Conservation (phyloP, 1,284 basidiomycete genomes). For the Austroboletus rostrupii region DNA sequence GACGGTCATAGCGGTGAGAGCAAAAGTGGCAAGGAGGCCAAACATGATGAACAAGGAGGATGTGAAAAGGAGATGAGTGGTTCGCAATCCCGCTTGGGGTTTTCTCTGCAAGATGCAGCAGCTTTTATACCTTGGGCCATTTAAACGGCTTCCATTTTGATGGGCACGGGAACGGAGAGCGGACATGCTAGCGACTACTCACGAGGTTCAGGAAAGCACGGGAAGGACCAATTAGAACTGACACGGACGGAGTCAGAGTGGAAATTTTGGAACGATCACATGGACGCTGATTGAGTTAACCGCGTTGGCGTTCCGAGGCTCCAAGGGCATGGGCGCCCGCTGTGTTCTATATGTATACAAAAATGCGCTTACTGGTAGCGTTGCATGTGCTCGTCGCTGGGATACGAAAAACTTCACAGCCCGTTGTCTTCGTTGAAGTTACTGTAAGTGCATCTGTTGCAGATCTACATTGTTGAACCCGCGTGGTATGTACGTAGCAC, state of each 20-base stretch:
- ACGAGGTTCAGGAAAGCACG: background rate
- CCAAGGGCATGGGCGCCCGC: background rate
- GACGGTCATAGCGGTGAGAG: conserved; percentile 9
- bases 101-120: background rate
- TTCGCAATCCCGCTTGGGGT: background rate
- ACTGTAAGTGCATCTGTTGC: too few relatives aligned
- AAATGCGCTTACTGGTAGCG: too few relatives aligned
- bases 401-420: too few relatives aligned
- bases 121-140: conserved; percentile 20
- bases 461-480: too few relatives aligned
- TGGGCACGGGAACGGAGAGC: background rate
- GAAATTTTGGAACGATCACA: background rate
- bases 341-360: too few relatives aligned
- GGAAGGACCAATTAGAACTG: background rate
- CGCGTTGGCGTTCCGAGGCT: background rate
- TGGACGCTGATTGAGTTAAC: too few relatives aligned
- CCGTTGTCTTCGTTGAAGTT: too few relatives aligned
- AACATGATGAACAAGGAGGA: conserved; percentile 13
- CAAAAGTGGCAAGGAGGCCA: conserved; percentile 15
- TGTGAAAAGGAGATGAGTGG: background rate
- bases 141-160: background rate
- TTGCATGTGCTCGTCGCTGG: too few relatives aligned
- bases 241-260: background rate
- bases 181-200: background rate
- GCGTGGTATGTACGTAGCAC: too few relatives aligned